Evolutionary conservation across 2,329 filamentous ascomycete genomes (phyloP).

Genomic region (Fusarium sp.): DNA sequence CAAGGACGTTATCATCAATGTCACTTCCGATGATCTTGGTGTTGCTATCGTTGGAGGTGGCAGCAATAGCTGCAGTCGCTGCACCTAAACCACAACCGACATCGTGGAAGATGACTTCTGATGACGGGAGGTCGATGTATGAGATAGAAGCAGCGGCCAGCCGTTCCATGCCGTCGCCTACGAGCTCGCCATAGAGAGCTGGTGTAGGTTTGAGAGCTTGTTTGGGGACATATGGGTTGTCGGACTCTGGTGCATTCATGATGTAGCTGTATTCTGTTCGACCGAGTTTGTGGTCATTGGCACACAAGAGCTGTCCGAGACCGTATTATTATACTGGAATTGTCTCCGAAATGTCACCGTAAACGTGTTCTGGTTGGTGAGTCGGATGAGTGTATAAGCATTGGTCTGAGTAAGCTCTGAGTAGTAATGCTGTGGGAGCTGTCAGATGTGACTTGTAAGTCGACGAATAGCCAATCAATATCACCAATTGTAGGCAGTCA

Average conservation of each 20-base stretch:
- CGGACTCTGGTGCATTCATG: constrained; percentile 6
- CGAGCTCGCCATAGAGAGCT: background rate
- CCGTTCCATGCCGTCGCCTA: constrained; percentile 2
- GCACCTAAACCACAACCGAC: constrained; percentile 10
- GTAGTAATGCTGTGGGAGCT: no score
- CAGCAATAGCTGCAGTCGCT: background rate
- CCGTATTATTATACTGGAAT: background rate
- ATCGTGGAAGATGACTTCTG: background rate
- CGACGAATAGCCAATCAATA: no score
- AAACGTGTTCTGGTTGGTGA: rapidly evolving
- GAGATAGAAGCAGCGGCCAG: background rate
- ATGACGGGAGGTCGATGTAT: rapidly evolving
- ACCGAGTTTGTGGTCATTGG: no score
- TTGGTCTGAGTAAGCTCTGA: background rate
- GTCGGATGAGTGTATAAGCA: background rate
- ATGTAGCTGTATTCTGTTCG: no score
- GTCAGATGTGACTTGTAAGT: no score
- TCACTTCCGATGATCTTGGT: constrained; percentile 2
- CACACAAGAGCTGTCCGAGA: no score
- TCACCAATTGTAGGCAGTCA: no score
- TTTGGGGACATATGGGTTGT: background rate
- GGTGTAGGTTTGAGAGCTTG: constrained; percentile 13
- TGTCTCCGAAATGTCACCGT: constrained; percentile 6
- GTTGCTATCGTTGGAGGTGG: rapidly evolving
- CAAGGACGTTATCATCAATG: background rate